Percentiles rank a stretch among this genome's conserved stretches.
These are phyloP conservation scores for Peronosclerospora sorghi DNA, from an alignment of 352 stramenopile species.

Conservation along the genomic window DNA sequence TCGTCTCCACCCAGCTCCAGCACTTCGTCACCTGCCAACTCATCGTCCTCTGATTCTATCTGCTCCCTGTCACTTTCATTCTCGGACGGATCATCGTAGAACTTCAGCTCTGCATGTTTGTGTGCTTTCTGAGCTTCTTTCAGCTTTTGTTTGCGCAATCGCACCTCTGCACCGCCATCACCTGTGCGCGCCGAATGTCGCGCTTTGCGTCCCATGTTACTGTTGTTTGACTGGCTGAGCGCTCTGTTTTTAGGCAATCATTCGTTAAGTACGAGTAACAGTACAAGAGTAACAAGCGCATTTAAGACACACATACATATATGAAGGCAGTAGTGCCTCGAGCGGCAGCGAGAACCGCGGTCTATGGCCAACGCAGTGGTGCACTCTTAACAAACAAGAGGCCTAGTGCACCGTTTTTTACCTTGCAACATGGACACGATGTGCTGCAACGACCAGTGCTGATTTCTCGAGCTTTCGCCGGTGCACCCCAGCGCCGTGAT, in stretches of 20 bases:
- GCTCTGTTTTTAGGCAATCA: background rate
- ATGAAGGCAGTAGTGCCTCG: constrained; percentile 1
- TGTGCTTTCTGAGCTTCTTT: constrained; percentile 46
- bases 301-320: background rate
- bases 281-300: background rate
- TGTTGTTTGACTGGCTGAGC: constrained; percentile 11
- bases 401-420: constrained; percentile 1
- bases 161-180: constrained; percentile 64
- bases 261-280: background rate
- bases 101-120: constrained; percentile 63
- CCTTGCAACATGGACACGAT: background rate
- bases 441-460: constrained; percentile 1
- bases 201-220: constrained; percentile 56
- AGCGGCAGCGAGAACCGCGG: constrained; percentile 2
- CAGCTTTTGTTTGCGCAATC: constrained; percentile 52
- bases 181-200: constrained; percentile 64
- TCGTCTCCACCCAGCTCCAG: constrained; percentile 48
- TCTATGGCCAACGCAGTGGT: constrained; percentile 6
- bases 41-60: constrained; percentile 48
- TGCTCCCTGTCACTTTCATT: constrained; percentile 52
- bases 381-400: background rate
- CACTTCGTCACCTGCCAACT: constrained; percentile 50
- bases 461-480: constrained; percentile 5
- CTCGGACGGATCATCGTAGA: constrained; percentile 77
- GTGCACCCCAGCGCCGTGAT: constrained; percentile 1